Percentiles rank a stretch among this genome's conserved stretches.
Conservation (phyloP, 371 early-diverging fungal species). For the Zopfochytrium polystomum region DNA sequence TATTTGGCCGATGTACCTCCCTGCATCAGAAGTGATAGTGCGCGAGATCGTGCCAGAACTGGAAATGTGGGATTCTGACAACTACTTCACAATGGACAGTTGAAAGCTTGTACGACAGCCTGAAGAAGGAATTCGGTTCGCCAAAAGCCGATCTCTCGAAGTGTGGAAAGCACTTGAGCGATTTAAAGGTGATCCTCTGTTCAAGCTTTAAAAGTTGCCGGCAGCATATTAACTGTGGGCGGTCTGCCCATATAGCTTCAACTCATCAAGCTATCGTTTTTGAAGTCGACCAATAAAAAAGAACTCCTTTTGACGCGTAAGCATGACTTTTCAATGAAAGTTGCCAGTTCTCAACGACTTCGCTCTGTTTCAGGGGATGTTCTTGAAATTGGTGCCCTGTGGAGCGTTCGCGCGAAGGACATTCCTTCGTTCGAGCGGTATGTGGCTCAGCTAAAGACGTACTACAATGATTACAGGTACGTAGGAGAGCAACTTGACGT, state of each 20-base stretch:
- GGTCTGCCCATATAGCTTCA: constrained; percentile 52
- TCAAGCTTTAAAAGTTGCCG: background rate
- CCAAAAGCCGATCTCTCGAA: constrained; percentile 69
- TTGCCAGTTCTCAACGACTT: background rate
- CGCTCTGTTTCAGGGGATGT: constrained; percentile 65
- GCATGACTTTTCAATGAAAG: constrained; percentile 19
- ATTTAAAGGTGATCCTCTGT: constrained; percentile 66
- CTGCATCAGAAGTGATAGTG: no score
- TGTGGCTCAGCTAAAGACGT: constrained; percentile 86
- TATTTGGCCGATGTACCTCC: no score
- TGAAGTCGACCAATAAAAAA: constrained; percentile 62
- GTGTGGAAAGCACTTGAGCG: constrained; percentile 65
- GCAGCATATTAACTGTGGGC: background rate
- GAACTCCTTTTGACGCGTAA: constrained; percentile 69
- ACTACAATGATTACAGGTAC: constrained; percentile 83
- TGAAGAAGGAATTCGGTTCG: constrained; percentile 63
- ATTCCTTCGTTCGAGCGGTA: constrained; percentile 91
- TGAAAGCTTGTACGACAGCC: constrained; percentile 27
- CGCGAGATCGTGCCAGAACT: no score
- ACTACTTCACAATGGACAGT: no score
- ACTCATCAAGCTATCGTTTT: constrained; percentile 69
- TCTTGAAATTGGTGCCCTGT: constrained; percentile 87
- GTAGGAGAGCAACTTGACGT: background rate
- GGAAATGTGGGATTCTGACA: no score
- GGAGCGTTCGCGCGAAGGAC: constrained; percentile 78